Base-by-base conservation (phyloP, 73 alveolate species). In the Paramecium sonneborni region DNA sequence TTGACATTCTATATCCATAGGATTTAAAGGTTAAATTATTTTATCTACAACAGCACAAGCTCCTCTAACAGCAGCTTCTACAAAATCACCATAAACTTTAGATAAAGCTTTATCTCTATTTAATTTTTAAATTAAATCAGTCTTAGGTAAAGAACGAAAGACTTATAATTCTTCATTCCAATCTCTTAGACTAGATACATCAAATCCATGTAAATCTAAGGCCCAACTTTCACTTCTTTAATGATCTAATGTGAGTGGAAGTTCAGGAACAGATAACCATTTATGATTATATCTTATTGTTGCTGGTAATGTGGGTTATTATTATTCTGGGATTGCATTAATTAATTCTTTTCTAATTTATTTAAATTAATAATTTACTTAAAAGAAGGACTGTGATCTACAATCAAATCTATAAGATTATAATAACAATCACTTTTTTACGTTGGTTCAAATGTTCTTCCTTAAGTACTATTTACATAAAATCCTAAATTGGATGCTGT, bases 121-220 rank as follows among this genome's bases (percentile, higher is more conserved):
- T 9, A 97, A 58, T 89, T 97, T 93, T 70, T 93, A 92, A 44
- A 94, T 87, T 5, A 95, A 69, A 41, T 86, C 88, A 6, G 92
- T 95, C 32, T 89, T 93, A 0, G 98, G 98, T 46, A 96, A 85
- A 62, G 92, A 95, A 30, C 96, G 87, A 52, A 95, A 95, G 30
- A 96, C 97, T 85, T 96, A 85, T 86, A 95, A 95, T 67, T 96
- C 99, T 96, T 96, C 99, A 87, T 96, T 96, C 98, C 99, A 96
- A 91, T 96, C 99, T 86, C 99, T 85, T 14, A 93, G 58, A 20
- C 97, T 97, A 18, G 85, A 87, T 1, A 95, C 96, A 57, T 96
- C 99, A 18, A 92, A 85, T 23, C 98, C 99, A 39, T 74, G 94
- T 41, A 95, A 85, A 86, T 72, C 92, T 26, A 85, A 68, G 23